A percentile compares a stretch with the other conserved stretches of the same genome.
These are phyloP conservation scores for Arthromyces matolae DNA, from an alignment of 768 basidiomycete species.

Conservation along the genomic window DNA sequence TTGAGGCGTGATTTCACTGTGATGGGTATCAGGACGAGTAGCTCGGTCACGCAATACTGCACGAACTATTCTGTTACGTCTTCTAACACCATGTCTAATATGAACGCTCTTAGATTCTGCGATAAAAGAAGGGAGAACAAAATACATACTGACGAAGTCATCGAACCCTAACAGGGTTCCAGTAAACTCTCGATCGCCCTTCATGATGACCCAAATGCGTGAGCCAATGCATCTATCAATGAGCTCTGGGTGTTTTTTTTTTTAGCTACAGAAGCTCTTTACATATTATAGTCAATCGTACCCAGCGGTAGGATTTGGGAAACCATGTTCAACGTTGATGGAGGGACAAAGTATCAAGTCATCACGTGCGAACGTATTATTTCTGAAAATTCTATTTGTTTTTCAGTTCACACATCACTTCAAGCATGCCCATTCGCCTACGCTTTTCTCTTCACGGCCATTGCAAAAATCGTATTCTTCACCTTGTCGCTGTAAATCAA, in stretches of 20 bases:
- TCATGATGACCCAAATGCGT: conserved; percentile 98
- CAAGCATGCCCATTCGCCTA: conserved; percentile 77
- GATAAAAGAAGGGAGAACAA: conserved; percentile 1
- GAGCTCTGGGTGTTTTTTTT: conserved; percentile 73
- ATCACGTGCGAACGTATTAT: conserved; percentile 12
- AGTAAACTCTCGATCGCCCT: conserved; percentile 93
- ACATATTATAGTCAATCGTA: conserved; percentile 25
- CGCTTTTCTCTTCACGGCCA: conserved; percentile 81
- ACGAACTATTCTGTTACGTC: conserved; percentile 95
- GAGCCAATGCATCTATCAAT: conserved; percentile 98
- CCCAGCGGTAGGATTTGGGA: conserved; percentile 94
- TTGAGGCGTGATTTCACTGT: conserved; percentile 81
- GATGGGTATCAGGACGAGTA: too few species aligned
- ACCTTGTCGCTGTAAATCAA: conserved; percentile 80
- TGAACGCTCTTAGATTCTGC: neutral
- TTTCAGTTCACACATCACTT: neutral
- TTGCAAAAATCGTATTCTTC: conserved; percentile 72
- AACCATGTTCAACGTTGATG: too few species aligned
- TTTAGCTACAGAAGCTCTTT: too few species aligned
- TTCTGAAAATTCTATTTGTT: neutral
- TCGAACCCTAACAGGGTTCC: conserved; percentile 95
- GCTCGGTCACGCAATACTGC: too few species aligned
- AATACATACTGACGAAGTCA: conserved; percentile 95
- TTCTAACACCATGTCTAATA: conserved; percentile 88
- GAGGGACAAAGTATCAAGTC: too few species aligned